phyloP scores from a whole-genome alignment of 2,329 filamentous ascomycete genomes.

The Cercospora beticola region DNA sequence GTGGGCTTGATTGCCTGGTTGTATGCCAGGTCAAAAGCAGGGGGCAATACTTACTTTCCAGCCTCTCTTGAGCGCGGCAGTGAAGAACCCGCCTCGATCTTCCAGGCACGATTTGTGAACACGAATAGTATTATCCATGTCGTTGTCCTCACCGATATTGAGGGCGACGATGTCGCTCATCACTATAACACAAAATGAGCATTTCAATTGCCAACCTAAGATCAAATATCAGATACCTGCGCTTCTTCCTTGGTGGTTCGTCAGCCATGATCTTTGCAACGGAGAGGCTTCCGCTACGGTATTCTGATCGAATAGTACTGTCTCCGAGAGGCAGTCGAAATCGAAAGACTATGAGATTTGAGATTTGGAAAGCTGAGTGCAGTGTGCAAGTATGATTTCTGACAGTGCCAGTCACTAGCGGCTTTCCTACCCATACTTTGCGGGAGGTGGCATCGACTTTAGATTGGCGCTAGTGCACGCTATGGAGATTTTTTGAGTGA shows the following conservation, averaged over 20 bases:
- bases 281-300: not conserved
- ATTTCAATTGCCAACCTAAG: not conserved
- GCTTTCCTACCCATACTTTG: no score
- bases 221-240: not conserved
- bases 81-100: conserved; percentile 5
- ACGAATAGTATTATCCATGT: not conserved
- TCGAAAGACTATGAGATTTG: not conserved
- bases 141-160: not conserved
- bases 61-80: not conserved
- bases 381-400: no score
- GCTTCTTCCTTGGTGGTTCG: not conserved
- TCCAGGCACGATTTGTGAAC: not conserved
- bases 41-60: conserved; percentile 1
- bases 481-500: no score
- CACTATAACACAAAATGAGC: not conserved
- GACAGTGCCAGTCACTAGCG: no score
- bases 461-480: no score
- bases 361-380: not conserved
- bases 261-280: not conserved
- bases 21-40: not conserved
- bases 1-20: not conserved
- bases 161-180: not conserved
- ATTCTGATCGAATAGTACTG: not conserved
- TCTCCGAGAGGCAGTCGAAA: not conserved
- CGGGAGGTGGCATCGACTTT: no score